Base-by-base conservation (phyloP, 345 rosid species). In the Fremontodendron californicum region DNA sequence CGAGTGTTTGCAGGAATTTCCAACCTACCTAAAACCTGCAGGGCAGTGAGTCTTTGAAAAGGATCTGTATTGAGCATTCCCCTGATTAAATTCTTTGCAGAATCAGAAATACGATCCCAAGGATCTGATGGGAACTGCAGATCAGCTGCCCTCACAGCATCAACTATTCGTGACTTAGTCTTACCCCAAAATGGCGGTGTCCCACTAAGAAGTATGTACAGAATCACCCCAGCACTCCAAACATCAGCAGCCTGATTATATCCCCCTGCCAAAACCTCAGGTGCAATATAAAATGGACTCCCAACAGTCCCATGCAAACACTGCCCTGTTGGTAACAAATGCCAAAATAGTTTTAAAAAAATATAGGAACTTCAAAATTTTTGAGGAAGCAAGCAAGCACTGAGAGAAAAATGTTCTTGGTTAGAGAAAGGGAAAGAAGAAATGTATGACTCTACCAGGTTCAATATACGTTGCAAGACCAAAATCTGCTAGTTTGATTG, bases 211-310 rank as follows among this genome's bases (percentile, higher is more conserved):
- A 90, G 87, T 85, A 88, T 88, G 78, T 87, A 90, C 49, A 90
- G 89, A 79, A 90, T 88, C 61, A 88, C 92, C 58, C 94, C 94
- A 2, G 94, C 90, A 82, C 94, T 90, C 94, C 92, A 90, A 49
- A 90, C 80, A 77, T 90, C 94, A 73, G 94, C 94, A 63, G 87
- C 87, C 81, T 90, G 92, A 76, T 90, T 85, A 83, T 90, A 90
- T 27, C 89, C 88, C 42, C 94, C 92, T 0, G 80, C 62, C 80
- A 90, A 79, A 74, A 90, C 94, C 85, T 90, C 92, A 3, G 94
- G 94, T 55, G 94, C 94, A 75, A 88, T 90, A 80, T 88, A 90
- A 82, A 90, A 90, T 9, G 94, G 94, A 84, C 92, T 90, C 54
- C 90, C 92, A 35, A 87, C 94, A n/a, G 89, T 90, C 78, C 94